Evolutionary conservation across 1,284 basidiomycete species (phyloP).

Genomic region (Hortiboletus rubellus): DNA sequence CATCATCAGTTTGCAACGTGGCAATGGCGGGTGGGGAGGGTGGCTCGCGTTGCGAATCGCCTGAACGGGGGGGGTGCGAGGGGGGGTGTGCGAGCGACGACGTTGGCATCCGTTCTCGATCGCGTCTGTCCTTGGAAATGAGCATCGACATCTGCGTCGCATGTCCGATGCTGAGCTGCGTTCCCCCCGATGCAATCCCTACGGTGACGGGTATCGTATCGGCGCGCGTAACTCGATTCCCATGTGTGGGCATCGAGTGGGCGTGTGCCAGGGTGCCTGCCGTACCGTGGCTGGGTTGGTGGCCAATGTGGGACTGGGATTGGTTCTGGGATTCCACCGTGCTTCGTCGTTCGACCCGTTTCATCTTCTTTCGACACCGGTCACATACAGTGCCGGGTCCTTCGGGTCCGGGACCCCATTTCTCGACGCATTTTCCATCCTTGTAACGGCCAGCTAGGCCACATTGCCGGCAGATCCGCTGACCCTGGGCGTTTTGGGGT

Average conservation of each 20-base stretch:
- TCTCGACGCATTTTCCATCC: conserved; percentile 82
- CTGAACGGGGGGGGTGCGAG: conserved; percentile 12
- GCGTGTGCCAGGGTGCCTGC: conserved; percentile 15
- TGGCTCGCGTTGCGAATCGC: conserved; percentile 28
- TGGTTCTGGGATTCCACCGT: conserved; percentile 45
- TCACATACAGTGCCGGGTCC: conserved; percentile 84
- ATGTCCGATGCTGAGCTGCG: conserved; percentile 28
- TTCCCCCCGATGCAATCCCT: conserved; percentile 27
- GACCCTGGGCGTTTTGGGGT: conserved; percentile 60
- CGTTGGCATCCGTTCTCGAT: conserved; percentile 28
- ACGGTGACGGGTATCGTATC: conserved; percentile 31
- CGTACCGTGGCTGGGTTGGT: conserved; percentile 9
- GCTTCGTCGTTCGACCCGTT: conserved; percentile 73
- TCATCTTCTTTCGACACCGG: conserved; percentile 84
- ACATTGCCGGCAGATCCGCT: conserved; percentile 74
- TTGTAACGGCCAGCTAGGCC: conserved; percentile 70
- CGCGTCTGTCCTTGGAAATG: conserved; percentile 31
- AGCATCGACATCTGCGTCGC: conserved; percentile 25
- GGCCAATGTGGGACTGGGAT: conserved; percentile 20
- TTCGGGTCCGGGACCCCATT: conserved; percentile 82
- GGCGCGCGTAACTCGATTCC: conserved; percentile 24
- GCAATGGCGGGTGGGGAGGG: conserved; percentile 35
- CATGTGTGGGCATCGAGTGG: conserved; percentile 24
- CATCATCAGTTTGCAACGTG: conserved; percentile 31
- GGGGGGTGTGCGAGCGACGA: conserved; percentile 26